Conservation (phyloP, 192 early-diverging fungal species). For the Gigaspora rosea region DNA sequence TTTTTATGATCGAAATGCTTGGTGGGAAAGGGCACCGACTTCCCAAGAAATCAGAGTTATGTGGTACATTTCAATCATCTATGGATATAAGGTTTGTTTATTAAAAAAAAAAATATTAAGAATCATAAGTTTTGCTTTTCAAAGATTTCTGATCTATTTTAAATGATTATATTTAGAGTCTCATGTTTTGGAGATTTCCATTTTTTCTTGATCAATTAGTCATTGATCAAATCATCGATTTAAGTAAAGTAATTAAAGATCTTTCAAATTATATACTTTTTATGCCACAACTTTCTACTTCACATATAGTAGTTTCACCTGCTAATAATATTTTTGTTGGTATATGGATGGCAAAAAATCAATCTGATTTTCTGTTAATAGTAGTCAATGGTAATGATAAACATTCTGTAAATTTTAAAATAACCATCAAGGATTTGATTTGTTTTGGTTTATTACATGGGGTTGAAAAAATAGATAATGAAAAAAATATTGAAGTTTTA, state of each 20-base stretch:
- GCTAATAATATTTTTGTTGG: not conserved
- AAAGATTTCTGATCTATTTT: not conserved
- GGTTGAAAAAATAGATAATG: not conserved
- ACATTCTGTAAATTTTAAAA: not conserved
- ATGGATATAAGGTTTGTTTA: constrained; percentile 31
- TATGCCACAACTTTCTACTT: not conserved
- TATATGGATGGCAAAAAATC: not conserved
- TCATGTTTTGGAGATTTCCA: not conserved
- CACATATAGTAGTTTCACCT: not conserved
- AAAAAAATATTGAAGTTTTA: not conserved
- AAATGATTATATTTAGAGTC: not conserved
- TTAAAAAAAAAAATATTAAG: not conserved
- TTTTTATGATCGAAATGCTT: constrained; percentile 31
- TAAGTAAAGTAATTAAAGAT: not conserved
- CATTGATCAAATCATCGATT: not conserved
- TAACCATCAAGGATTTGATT: not conserved
- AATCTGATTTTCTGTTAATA: not conserved
- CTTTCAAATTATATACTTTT: not conserved
- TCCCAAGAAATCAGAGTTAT: constrained; percentile 26
- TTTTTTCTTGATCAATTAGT: not conserved
- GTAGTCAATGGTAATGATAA: not conserved
- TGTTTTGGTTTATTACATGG: not conserved
- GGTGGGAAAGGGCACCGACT: constrained; percentile 35
- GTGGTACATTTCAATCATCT: constrained; percentile 31
- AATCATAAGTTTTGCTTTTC: not conserved